These are phyloP conservation scores for Trichoderma sp. DNA, from an alignment of 2,329 filamentous ascomycete species.

Conservation along the genomic window DNA sequence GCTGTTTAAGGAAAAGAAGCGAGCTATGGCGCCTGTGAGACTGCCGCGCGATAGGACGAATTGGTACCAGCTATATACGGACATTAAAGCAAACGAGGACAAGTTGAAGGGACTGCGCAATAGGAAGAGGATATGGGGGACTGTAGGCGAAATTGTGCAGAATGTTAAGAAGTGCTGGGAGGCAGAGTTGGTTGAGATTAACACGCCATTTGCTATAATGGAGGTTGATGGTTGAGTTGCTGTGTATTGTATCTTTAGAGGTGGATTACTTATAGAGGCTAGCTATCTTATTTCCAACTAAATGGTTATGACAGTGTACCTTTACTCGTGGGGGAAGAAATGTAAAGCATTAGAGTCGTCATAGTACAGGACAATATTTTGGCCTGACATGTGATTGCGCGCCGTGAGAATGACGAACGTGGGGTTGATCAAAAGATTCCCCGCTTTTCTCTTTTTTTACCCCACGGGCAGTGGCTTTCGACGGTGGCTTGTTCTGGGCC, in stretches of 20 bases:
- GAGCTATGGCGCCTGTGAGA: not conserved
- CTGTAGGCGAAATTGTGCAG: not conserved
- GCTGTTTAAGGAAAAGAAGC: slow-evolving; percentile 2
- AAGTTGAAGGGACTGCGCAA: slow-evolving; percentile 21
- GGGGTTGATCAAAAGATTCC: not conserved
- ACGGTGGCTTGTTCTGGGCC: not conserved
- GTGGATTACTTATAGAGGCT: not conserved
- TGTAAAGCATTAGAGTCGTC: not conserved
- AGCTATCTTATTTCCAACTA: not conserved
- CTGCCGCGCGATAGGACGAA: slow-evolving; percentile 18
- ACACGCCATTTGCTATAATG: not conserved
- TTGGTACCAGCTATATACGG: slow-evolving; percentile 24
- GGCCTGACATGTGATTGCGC: slow-evolving; percentile 7
- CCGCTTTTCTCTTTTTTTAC: not conserved
- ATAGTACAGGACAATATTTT: too few species aligned
- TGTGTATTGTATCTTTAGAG: not conserved
- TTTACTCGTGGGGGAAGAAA: not conserved
- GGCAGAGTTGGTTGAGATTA: not conserved
- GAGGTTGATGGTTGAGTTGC: not conserved
- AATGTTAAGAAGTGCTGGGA: not conserved
- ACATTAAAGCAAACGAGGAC: not conserved
- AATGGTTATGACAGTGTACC: not conserved
- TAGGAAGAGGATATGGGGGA: slow-evolving; percentile 22
- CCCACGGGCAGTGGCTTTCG: slow-evolving; percentile 6
- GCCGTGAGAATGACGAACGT: not conserved